phyloP scores from a whole-genome alignment of 441 rosid genomes.

The Erodium moschatum region DNA sequence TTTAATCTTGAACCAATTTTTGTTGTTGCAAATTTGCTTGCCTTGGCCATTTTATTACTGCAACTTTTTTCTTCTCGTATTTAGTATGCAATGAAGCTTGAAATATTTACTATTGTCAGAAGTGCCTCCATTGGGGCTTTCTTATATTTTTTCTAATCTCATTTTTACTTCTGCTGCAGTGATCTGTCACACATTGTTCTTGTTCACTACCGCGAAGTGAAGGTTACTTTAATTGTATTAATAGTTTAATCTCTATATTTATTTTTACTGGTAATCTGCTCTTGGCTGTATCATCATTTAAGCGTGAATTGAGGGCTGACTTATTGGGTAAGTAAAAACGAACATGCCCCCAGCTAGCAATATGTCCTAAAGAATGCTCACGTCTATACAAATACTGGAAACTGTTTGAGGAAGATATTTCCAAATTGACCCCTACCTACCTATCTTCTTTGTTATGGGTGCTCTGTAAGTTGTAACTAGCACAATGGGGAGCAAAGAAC shows the following conservation, averaged over 20 bases:
- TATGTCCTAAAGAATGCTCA: not conserved
- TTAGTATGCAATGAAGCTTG: conserved; percentile 10
- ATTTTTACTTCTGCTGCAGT: conserved; percentile 39
- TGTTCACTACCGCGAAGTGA: conserved; percentile 82
- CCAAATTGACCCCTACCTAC: not conserved
- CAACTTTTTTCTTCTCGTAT: not conserved
- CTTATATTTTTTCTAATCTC: conserved; percentile 21
- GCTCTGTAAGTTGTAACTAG: no score
- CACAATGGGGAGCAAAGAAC: no score
- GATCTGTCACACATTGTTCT: conserved; percentile 70
- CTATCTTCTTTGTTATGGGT: conserved; percentile 2
- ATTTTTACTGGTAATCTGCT: not conserved
- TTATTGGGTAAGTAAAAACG: not conserved
- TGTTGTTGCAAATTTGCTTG: not conserved
- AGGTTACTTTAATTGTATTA: conserved; percentile 35
- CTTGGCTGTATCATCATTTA: not conserved
- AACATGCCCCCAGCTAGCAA: not conserved
- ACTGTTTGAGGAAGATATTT: conserved; percentile 1
- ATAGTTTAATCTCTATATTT: not conserved
- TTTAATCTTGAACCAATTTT: not conserved
- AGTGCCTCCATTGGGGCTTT: conserved; percentile 1
- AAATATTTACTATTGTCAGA: conserved; percentile 6
- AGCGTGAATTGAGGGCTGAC: not conserved
- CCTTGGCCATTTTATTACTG: not conserved
- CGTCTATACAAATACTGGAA: not conserved